Base-by-base conservation (phyloP, 2,329 filamentous ascomycete genomes). In the Aspergillus unguis region DNA sequence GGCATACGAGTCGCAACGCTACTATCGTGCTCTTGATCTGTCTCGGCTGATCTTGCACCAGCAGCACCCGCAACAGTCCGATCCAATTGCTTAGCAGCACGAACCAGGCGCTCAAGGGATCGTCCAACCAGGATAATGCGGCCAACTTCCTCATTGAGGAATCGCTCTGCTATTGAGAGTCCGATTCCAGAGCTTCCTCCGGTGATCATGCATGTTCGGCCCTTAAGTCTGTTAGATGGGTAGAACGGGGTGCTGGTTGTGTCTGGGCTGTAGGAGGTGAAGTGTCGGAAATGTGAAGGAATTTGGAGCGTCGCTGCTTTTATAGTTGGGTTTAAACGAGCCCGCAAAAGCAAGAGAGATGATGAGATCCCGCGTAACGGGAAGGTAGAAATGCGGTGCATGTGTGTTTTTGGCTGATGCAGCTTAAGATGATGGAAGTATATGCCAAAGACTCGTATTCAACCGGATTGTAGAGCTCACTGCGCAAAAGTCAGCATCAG, bases 131-230 rank as follows among this genome's bases (percentile, higher is more conserved):
- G 76, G 11, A 85, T 79, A 31, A 76, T 54, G 57, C 82, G 79
- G 27, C 72, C 69, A 36, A 80, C 85, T 31, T 85, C 86, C 53
- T 85, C 78, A 48, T 67, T 64, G 23, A 86, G 82, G 63, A 91
- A 87, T n/a, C 80, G 77, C 35, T 74, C 69, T 7, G 87, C 86
- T 50, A 91, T 86, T 47, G 83, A 81, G 38, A 78, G 75, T 41
- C 88, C 88, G 60, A 91, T 90, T 48, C 85, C 83, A 23, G 85
- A 83, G 40, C 85, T 86, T 23, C 80, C 87, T 44, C 88, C 88
- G 2, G 87, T 87, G 47, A 91, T 77, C 64, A 88, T 75, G 47
- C 71, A 73, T 51, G 65, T 74, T 27, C 70, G 62, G 29, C 69
- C 68, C 26, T 56, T 48, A n/a, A 75, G 62, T 32, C 65, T 62